Evolutionary conservation across 208 protist species (phyloP).

Genomic region (Zelonia costaricensis): DNA sequence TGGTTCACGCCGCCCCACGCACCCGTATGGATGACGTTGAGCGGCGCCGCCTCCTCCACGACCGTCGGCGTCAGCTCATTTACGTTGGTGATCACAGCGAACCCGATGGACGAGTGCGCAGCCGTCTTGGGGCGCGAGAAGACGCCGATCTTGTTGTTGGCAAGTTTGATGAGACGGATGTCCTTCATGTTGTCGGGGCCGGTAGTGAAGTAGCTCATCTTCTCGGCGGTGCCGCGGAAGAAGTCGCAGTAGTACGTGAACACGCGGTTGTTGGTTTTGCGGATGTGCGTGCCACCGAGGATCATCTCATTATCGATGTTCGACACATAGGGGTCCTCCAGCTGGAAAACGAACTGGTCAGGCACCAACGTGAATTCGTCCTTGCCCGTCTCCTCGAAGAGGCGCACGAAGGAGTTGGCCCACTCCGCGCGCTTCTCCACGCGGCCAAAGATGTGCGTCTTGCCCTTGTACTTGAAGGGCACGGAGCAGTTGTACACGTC

Average conservation of each 20-base stretch:
- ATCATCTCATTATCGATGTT: slow-evolving; percentile 48
- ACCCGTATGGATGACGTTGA: slow-evolving; percentile 45
- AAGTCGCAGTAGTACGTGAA: slow-evolving; percentile 57
- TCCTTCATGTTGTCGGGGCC: slow-evolving; percentile 67
- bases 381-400: slow-evolving; percentile 58
- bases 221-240: slow-evolving; percentile 38
- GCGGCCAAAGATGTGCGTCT: slow-evolving; percentile 53
- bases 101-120: slow-evolving; percentile 37
- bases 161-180: slow-evolving; percentile 41
- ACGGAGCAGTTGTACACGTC: slow-evolving; percentile 79
- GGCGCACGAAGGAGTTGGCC: slow-evolving; percentile 57
- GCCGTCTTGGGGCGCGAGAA: slow-evolving; percentile 41
- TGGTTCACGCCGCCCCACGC: slow-evolving; percentile 69
- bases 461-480: slow-evolving; percentile 54
- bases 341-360: slow-evolving; percentile 28
- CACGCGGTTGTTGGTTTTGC: slow-evolving; percentile 43
- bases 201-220: slow-evolving; percentile 50
- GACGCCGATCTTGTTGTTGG: slow-evolving; percentile 50
- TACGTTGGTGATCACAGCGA: slow-evolving; percentile 41
- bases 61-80: slow-evolving; percentile 31
- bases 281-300: slow-evolving; percentile 55
- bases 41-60: slow-evolving; percentile 29
- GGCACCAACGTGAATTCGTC: slow-evolving; percentile 56
- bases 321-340: slow-evolving; percentile 53
- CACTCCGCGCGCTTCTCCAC: slow-evolving; percentile 59